Base-by-base conservation (phyloP, 345 rosid species). In the Lumnitzera racemosa region DNA sequence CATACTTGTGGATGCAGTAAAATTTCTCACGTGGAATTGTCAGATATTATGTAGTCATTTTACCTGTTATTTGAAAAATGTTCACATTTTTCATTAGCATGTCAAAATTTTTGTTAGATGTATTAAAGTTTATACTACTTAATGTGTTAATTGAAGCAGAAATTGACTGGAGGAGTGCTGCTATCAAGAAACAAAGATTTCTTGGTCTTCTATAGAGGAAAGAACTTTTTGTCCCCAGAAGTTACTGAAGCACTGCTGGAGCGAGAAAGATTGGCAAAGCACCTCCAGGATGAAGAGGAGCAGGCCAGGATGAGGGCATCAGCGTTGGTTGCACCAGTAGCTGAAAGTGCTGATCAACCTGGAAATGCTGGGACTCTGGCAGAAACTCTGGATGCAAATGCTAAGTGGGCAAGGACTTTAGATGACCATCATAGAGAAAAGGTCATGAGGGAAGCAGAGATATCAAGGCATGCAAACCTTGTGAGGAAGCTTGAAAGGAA, bases 131-230 rank as follows among this genome's bases (percentile, higher is more conserved):
- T 52, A 15, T 65, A 64, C 57, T 27, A 16, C 54, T 17, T 15
- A 63, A 48, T 55, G 66, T 59, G 63, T 72, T 55, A 50, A 62
- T 78, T 74, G 68, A 68, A 69, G 69, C 82, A 88, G 98, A 88
- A 74, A 83, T 74, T 91, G 81, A 91, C 98, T 15, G 96, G 96
- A 59, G 96, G 96, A 31, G 68, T 74, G 63, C 80, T 92, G 58
- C 86, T 92, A 25, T 87, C 94, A 4, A 78, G 96, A 77, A 87
- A 82, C 85, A 92, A 89, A 75, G 92, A 92, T 72, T 89, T 80
- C 70, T 78, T 92, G 80, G 96, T 92, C 62, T 92, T 87, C 80
- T 92, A 92, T 59, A 80, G 98, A 70, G 98, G 98, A 62, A 92
- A 89, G 71, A 72, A 78, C 67, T 92, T 92, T 72, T 70, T 92